phyloP scores from a whole-genome alignment of 1,139 yeast genomes.

The Diutina neorugosa region DNA sequence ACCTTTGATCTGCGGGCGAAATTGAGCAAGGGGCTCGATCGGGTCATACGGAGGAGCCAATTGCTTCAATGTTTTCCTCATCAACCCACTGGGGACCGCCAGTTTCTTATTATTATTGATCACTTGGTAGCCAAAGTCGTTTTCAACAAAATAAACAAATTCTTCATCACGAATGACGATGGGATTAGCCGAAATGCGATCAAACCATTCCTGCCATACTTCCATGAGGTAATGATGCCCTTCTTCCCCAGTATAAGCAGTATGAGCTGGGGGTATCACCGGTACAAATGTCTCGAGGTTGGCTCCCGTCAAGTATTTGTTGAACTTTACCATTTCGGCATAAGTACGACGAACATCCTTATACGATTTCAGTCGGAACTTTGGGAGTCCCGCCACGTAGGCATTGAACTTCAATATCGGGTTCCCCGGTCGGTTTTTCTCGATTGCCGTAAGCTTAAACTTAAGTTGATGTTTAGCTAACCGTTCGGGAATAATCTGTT shows the following conservation, averaged over 20 bases:
- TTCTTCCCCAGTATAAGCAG: constrained; percentile 81
- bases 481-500: constrained; percentile 40
- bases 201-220: constrained; percentile 80
- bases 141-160: constrained; percentile 75
- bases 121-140: constrained; percentile 74
- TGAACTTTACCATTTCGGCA: constrained; percentile 64
- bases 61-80: constrained; percentile 83
- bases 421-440: constrained; percentile 29
- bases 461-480: constrained; percentile 23
- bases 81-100: constrained; percentile 69
- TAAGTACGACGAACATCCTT: constrained; percentile 73
- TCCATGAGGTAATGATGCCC: constrained; percentile 47
- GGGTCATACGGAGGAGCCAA: constrained; percentile 88
- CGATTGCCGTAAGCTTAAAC: constrained; percentile 22
- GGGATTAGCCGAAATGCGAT: constrained; percentile 62
- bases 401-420: constrained; percentile 35
- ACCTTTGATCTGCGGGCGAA: constrained; percentile 76
- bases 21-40: constrained; percentile 63
- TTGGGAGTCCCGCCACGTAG: constrained; percentile 44
- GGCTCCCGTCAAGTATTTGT: constrained; percentile 65
- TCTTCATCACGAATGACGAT: constrained; percentile 79
- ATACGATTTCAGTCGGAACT: constrained; percentile 60
- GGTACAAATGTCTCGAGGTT: constrained; percentile 93
- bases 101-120: constrained; percentile 41
- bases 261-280: constrained; percentile 60